Evolutionary conservation across 1,139 yeast species (phyloP).

Genomic region (Suhomyces kunorum): DNA sequence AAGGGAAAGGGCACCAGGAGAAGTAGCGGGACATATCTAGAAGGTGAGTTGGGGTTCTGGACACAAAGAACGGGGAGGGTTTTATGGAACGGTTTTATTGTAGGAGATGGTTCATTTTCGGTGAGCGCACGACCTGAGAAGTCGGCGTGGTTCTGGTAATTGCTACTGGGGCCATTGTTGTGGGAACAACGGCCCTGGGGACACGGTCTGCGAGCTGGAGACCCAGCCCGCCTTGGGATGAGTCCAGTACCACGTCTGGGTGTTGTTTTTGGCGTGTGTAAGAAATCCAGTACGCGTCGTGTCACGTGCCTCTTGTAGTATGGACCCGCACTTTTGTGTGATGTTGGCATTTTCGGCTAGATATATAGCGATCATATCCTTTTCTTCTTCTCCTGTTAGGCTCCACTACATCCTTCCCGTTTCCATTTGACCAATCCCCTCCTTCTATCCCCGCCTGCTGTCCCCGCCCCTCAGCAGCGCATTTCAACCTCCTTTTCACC

Average conservation of each 20-base stretch:
- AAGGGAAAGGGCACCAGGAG: not conserved
- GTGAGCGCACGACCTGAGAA: not conserved
- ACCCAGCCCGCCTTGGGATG: no score
- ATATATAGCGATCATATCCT: not conserved
- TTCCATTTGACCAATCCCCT: not conserved
- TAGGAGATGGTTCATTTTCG: not conserved
- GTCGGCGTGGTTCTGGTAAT: no score
- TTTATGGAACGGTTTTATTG: not conserved
- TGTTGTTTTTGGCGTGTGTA: no score
- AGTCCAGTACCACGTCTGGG: no score
- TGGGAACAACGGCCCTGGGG: no score
- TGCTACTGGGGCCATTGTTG: no score
- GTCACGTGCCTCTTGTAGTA: not conserved
- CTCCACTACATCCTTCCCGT: not conserved
- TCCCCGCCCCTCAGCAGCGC: not conserved
- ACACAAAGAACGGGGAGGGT: no score
- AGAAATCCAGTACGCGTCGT: not conserved
- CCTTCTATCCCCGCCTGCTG: not conserved
- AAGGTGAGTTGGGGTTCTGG: not conserved
- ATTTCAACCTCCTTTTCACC: not conserved
- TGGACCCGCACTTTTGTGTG: constrained; percentile 2
- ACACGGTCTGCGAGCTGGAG: no score
- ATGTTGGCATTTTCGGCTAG: constrained; percentile 2
- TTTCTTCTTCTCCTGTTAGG: not conserved
- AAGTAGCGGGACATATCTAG: no score